Conservation (phyloP, 2,329 filamentous ascomycete species). For the Xylariaceae sp. region DNA sequence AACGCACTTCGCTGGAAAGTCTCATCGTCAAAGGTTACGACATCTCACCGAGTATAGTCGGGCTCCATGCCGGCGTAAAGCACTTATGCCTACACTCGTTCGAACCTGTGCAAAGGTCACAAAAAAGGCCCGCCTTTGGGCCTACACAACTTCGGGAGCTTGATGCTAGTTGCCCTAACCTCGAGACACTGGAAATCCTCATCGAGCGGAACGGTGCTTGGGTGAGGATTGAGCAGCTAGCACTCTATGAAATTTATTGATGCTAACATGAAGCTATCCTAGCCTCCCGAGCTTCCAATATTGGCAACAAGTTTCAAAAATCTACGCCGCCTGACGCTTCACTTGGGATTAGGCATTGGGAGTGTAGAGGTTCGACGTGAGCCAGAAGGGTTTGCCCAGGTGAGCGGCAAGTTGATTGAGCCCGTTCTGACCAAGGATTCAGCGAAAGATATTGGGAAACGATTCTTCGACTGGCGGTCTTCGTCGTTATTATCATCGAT, state of each 20-base stretch:
- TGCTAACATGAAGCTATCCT: neutral
- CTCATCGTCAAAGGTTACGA: slow-evolving; percentile 7
- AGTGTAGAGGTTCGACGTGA: neutral
- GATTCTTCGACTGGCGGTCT: slow-evolving; percentile 8
- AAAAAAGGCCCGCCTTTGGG: neutral
- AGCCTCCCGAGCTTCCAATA: slow-evolving; percentile 2
- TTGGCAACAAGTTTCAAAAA: slow-evolving; percentile 8
- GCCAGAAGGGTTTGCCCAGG: neutral
- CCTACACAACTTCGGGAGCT: slow-evolving; percentile 7
- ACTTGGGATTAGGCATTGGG: slow-evolving; percentile 6
- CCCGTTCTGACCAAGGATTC: slow-evolving; percentile 5
- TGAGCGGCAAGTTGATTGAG: neutral
- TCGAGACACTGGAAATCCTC: slow-evolving; percentile 12
- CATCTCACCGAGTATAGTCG: neutral
- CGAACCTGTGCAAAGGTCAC: neutral
- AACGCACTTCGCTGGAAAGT: slow-evolving; percentile 8
- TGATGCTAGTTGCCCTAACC: slow-evolving; percentile 8
- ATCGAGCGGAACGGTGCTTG: slow-evolving; percentile 9
- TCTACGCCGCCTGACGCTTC: slow-evolving; percentile 5
- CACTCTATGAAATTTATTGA: neutral
- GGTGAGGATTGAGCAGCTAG: slow-evolving; percentile 6
- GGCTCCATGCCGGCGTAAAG: slow-evolving; percentile 7
- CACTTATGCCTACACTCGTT: slow-evolving; percentile 10
- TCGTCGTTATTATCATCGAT: no score
- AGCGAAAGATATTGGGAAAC: slow-evolving; percentile 1